Percentiles rank a stretch among this genome's conserved stretches.
phyloP scores from a whole-genome alignment of 192 early-diverging fungal species.

The Cetraspora pellucida region DNA sequence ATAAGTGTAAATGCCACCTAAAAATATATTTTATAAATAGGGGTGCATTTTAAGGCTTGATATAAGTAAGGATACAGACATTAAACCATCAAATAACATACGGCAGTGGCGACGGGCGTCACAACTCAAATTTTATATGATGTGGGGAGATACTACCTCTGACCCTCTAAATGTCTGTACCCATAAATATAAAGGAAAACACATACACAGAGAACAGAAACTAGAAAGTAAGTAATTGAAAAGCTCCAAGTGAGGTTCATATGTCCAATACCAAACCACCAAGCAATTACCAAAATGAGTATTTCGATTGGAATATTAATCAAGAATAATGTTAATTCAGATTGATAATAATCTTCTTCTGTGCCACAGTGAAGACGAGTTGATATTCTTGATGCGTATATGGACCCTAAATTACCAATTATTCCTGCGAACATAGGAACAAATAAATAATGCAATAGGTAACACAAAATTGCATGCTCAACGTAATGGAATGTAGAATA shows the following conservation, averaged over 20 bases:
- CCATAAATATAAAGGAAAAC: slow-evolving; percentile 19
- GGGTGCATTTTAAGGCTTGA: background rate
- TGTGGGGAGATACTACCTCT: background rate
- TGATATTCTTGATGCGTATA: slow-evolving; percentile 75
- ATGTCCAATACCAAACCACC: slow-evolving; percentile 51
- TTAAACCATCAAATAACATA: too few relatives aligned
- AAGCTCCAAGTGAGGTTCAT: slow-evolving; percentile 49
- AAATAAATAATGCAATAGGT: background rate
- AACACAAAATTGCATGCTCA: background rate
- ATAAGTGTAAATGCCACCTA: slow-evolving; percentile 58
- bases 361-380: slow-evolving; percentile 66
- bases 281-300: slow-evolving; percentile 57
- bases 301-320: slow-evolving; percentile 74
- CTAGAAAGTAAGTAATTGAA: slow-evolving; percentile 53
- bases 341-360: slow-evolving; percentile 49
- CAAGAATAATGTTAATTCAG: slow-evolving; percentile 61
- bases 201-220: slow-evolving; percentile 60
- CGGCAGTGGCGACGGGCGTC: too few relatives aligned
- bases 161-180: slow-evolving; percentile 15
- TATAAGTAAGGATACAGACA: too few relatives aligned
- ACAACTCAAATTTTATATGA: slow-evolving; percentile 31
- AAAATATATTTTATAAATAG: slow-evolving; percentile 37
- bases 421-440: slow-evolving; percentile 37
- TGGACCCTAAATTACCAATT: slow-evolving; percentile 78
- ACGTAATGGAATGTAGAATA: background rate